phyloP scores from a whole-genome alignment of 768 basidiomycete species.

The Boletus barrowsii region DNA sequence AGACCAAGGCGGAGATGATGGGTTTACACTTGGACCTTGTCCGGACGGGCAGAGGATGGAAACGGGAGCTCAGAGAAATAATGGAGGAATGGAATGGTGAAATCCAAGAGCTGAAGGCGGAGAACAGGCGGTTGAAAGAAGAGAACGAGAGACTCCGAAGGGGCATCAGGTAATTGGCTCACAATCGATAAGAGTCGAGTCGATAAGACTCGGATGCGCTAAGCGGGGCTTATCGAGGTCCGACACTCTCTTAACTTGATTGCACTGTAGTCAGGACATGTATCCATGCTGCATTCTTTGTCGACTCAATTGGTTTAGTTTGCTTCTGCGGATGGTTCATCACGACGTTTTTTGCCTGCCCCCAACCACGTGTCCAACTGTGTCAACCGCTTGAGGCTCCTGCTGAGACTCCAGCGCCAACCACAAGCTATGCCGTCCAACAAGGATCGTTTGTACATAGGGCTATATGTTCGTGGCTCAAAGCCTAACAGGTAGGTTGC shows the following conservation, averaged over 20 bases:
- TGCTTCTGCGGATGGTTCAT: constrained; percentile 2
- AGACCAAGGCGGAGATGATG: constrained; percentile 68
- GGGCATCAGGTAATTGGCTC: constrained; percentile 28
- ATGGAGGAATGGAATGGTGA: constrained; percentile 65
- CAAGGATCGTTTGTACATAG: not conserved
- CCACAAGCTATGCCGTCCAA: no score
- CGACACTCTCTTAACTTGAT: no score
- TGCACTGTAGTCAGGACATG: no score
- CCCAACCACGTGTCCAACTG: constrained; percentile 14
- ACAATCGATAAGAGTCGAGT: no score
- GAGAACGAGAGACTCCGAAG: constrained; percentile 63
- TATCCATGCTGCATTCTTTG: no score
- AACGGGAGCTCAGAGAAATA: constrained; percentile 55
- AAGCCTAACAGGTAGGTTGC: no score
- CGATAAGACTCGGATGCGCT: no score
- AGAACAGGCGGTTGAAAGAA: constrained; percentile 54
- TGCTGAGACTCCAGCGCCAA: not conserved
- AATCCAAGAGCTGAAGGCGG: constrained; percentile 42
- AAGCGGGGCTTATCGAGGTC: no score
- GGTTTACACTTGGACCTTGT: constrained; percentile 73
- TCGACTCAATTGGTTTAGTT: no score
- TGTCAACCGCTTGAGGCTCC: not conserved
- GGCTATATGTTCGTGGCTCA: no score
- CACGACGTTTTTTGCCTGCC: constrained; percentile 12
- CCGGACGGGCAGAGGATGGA: constrained; percentile 68